Evolutionary conservation across 2,329 filamentous ascomycete genomes (phyloP).

Genomic region (Epichloe typhina): DNA sequence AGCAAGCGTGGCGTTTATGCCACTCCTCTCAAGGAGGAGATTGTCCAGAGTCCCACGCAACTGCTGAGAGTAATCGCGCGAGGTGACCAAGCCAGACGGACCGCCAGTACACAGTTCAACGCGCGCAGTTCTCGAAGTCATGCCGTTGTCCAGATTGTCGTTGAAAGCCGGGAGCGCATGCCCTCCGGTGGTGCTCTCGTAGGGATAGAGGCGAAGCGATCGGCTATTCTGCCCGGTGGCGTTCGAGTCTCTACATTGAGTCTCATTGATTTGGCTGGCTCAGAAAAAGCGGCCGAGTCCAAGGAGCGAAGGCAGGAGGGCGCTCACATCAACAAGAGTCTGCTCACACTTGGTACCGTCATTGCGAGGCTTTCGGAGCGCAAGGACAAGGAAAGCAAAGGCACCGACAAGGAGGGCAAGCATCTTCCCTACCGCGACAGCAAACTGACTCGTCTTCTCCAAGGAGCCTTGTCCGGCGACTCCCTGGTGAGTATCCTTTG

Average conservation of each 20-base stretch:
- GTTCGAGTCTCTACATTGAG: conserved; percentile 92
- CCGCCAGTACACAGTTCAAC: conserved; percentile 94
- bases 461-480: conserved; percentile 83
- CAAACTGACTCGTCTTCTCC: conserved; percentile 85
- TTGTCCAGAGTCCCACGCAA: conserved; percentile 95
- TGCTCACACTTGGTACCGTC: conserved; percentile 88
- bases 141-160: conserved; percentile 95
- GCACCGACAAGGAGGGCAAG: conserved; percentile 69
- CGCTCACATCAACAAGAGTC: conserved; percentile 95
- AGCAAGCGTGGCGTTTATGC: conserved; percentile 95
- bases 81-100: conserved; percentile 80
- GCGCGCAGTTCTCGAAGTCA: conserved; percentile 93
- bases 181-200: conserved; percentile 35
- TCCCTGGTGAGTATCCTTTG: conserved; percentile 98
- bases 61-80: conserved; percentile 87
- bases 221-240: conserved; percentile 65
- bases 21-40: conserved; percentile 91
- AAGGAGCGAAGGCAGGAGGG: conserved; percentile 92
- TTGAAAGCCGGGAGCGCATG: conserved; percentile 83
- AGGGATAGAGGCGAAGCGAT: conserved; percentile 41
- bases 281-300: conserved; percentile 86
- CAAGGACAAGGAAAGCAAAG: conserved; percentile 67
- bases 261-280: conserved; percentile 90
- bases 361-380: conserved; percentile 84
- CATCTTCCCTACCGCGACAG: conserved; percentile 95